These are phyloP conservation scores for Maudiozyma turicensis DNA, from an alignment of 805 yeast genomes.

Conservation along the genomic window DNA sequence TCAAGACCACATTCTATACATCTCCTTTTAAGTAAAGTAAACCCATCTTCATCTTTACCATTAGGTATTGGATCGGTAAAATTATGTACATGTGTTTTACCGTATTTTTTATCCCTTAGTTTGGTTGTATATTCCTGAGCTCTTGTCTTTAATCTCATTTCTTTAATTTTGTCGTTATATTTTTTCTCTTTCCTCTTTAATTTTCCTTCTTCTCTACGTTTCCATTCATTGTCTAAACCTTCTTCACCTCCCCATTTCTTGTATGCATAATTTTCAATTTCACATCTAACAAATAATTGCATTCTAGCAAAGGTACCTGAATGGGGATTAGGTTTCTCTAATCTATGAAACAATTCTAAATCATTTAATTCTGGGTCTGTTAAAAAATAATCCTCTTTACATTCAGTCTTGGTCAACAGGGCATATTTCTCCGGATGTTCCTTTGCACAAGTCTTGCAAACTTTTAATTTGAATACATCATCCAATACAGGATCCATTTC, in stretches of 20 bases:
- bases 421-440: slow-evolving; percentile 80
- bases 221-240: slow-evolving; percentile 87
- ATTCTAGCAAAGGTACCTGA: slow-evolving; percentile 79
- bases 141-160: slow-evolving; percentile 84
- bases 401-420: slow-evolving; percentile 87
- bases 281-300: slow-evolving; percentile 85
- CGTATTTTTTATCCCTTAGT: slow-evolving; percentile 48
- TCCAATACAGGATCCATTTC: slow-evolving; percentile 70
- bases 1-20: slow-evolving; percentile 80
- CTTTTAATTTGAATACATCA: slow-evolving; percentile 62
- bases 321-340: slow-evolving; percentile 92
- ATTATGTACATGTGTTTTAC: slow-evolving; percentile 60
- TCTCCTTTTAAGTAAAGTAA: slow-evolving; percentile 41
- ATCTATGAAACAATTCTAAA: slow-evolving; percentile 50
- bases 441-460: slow-evolving; percentile 70
- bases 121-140: slow-evolving; percentile 82
- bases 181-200: slow-evolving; percentile 66
- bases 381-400: slow-evolving; percentile 80
- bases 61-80: slow-evolving; percentile 52
- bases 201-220: slow-evolving; percentile 63
- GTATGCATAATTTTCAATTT: slow-evolving; percentile 87
- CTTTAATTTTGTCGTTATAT: slow-evolving; percentile 66
- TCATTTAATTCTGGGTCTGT: slow-evolving; percentile 92
- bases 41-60: slow-evolving; percentile 35
- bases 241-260: slow-evolving; percentile 92